A percentile compares a stretch with the other conserved stretches of the same genome.
Conservation (phyloP, 23 red algal species). For the Gracilaria domingensis region DNA sequence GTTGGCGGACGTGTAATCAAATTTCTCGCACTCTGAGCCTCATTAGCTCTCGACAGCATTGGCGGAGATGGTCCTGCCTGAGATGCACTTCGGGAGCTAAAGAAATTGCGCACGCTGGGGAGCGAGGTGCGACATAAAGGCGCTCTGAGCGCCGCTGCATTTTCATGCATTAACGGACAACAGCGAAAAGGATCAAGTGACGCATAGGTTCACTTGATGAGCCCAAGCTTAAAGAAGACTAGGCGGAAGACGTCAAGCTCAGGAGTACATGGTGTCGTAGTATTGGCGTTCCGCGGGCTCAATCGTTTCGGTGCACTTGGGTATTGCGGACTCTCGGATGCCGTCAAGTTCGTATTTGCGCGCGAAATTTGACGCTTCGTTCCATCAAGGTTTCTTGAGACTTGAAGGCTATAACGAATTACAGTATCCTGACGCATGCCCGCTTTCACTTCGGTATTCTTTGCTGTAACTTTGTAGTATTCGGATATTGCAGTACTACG, state of each 20-base stretch:
- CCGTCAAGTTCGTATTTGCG: conserved; percentile 29
- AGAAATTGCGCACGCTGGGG: conserved; percentile 33
- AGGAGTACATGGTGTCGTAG: background rate
- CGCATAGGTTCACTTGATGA: background rate
- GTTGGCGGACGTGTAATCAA: background rate
- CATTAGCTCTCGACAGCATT: conserved; percentile 43
- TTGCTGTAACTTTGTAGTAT: background rate
- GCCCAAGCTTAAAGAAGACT: background rate
- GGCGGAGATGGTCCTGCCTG: conserved; percentile 35
- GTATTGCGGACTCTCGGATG: background rate
- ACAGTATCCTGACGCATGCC: too few relatives aligned
- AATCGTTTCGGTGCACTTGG: background rate
- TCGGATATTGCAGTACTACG: background rate
- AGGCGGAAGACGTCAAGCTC: background rate
- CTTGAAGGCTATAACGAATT: background rate
- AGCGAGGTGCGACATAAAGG: conserved; percentile 25
- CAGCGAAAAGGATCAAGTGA: background rate
- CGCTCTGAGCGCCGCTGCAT: conserved; percentile 57
- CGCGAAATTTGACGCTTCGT: conserved; percentile 20
- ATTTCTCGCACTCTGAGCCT: conserved; percentile 4
- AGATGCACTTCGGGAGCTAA: conserved; percentile 16
- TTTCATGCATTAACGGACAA: conserved; percentile 42
- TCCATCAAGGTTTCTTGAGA: background rate
- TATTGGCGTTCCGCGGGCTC: background rate
- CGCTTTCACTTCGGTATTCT: background rate